Base-by-base conservation (phyloP, 345 rosid species). In the Streptanthus diversifolius region DNA sequence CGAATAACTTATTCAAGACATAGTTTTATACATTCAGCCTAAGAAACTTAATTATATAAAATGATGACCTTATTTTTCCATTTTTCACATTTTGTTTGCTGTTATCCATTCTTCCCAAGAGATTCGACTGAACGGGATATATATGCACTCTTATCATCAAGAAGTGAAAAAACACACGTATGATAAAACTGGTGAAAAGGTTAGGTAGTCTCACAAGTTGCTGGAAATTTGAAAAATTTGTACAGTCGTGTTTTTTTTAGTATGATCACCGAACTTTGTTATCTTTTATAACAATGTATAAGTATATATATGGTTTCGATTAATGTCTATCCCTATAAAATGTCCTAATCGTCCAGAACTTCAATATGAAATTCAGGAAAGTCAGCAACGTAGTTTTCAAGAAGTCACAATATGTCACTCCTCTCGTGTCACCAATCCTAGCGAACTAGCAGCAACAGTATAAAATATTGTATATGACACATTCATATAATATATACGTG, bases 371-470 rank as follows among this genome's bases (percentile, higher is more conserved):
- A 41, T 27, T 39, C 32, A 47, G 29, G 32, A 72, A 75, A 48
- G 70, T 75, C 74, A 67, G 77, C 67, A 56, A 63, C 36, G 70
- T 76, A 36, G 61, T 45, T 79, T 66, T 73, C 84, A 56, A 43
- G 11, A 12, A 53, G 58, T 67, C 62, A 30, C 75, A 48, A 43
- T 41, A 66, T 63, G 68, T 57, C 63, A 37, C 62, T 36, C 76
- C 69, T 41, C 68, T 40, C 44, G 32, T 32, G 76, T 62, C 53
- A 35, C 58, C 74, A 59, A 19, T 48, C 59, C 29, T 60, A 71
- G 21, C 60, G 60, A 36, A 60, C 60, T 48, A 60, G 40, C 75
- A 37, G 47, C 58, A 36, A 36, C 17, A 19, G 66, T 45, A 17
- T 69, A 21, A 39, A 57, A 70, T 58, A 57, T 47, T 70, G 36